Evolutionary conservation across 2,329 filamentous ascomycete species (phyloP).

Genomic region (Mariannaea elegans): DNA sequence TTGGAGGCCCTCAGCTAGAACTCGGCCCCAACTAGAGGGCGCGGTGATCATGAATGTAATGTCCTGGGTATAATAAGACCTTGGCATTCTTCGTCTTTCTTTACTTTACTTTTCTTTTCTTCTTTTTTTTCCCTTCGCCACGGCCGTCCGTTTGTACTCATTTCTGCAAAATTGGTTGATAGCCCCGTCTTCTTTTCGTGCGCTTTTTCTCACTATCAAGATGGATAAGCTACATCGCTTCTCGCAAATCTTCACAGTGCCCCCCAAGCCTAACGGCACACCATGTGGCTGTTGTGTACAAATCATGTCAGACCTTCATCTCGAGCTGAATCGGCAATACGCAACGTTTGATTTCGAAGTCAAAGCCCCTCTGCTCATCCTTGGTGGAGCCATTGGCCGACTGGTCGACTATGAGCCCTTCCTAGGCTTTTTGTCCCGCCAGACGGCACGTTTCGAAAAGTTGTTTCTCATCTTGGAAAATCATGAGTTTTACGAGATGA

Average conservation of each 20-base stretch:
- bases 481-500: constrained; percentile 62
- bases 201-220: constrained; percentile 2
- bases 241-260: constrained; percentile 32
- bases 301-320: constrained; percentile 60
- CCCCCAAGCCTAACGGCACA: constrained; percentile 18
- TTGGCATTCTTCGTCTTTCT: too few relatives aligned
- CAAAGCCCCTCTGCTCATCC: constrained; percentile 53
- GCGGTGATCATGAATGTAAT: too few relatives aligned
- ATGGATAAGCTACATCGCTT: constrained; percentile 29
- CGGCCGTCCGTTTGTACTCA: background rate
- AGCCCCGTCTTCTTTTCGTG: background rate
- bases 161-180: too few relatives aligned
- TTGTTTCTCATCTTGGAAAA: constrained; percentile 62
- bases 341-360: constrained; percentile 50
- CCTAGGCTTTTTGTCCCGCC: constrained; percentile 52
- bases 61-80: background rate
- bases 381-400: constrained; percentile 61
- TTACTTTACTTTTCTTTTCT: background rate
- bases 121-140: background rate
- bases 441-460: constrained; percentile 51
- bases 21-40: background rate
- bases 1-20: background rate
- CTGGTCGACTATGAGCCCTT: constrained; percentile 57
- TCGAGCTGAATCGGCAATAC: constrained; percentile 57
- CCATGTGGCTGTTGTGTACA: constrained; percentile 37